phyloP scores from a whole-genome alignment of 257 asterid genomes.

The Lycium ferocissimum region DNA sequence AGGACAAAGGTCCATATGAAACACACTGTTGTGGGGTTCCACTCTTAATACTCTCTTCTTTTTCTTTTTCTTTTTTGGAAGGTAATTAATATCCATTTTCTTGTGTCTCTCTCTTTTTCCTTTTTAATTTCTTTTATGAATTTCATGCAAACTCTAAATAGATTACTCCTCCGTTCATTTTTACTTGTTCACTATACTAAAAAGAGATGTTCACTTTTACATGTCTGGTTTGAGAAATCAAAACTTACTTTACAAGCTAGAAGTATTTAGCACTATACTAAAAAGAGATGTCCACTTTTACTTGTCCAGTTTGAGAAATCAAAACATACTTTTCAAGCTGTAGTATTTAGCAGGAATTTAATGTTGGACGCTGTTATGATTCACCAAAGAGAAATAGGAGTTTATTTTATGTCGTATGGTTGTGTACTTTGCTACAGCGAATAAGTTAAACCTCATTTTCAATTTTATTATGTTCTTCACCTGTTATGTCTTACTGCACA shows the following conservation, averaged over 20 bases:
- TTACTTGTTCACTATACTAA: too few species aligned
- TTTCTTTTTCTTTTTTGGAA: not conserved
- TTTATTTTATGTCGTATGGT: constrained; percentile 9
- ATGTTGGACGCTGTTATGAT: constrained; percentile 20
- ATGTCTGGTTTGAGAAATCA: too few species aligned
- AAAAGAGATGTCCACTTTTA: too few species aligned
- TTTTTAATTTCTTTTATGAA: not conserved
- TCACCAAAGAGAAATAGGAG: not conserved
- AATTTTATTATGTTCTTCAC: not conserved
- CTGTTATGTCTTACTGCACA: not conserved
- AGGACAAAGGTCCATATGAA: not conserved
- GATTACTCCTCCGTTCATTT: too few species aligned
- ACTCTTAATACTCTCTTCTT: not conserved
- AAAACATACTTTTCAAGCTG: too few species aligned
- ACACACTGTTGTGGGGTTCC: not conserved
- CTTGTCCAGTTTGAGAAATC: too few species aligned
- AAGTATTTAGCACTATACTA: too few species aligned
- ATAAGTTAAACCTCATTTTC: not conserved
- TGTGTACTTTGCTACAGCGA: not conserved
- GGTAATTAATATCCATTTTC: too few species aligned
- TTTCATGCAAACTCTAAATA: not conserved
- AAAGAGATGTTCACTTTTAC: too few species aligned
- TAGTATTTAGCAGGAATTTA: not conserved
- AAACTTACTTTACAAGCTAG: too few species aligned
- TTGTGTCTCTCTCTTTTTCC: not conserved